A percentile compares a stretch with the other conserved stretches of the same genome.
These are phyloP conservation scores for Lablab purpureus DNA, from an alignment of 306 rosid species.

Conservation along the genomic window DNA sequence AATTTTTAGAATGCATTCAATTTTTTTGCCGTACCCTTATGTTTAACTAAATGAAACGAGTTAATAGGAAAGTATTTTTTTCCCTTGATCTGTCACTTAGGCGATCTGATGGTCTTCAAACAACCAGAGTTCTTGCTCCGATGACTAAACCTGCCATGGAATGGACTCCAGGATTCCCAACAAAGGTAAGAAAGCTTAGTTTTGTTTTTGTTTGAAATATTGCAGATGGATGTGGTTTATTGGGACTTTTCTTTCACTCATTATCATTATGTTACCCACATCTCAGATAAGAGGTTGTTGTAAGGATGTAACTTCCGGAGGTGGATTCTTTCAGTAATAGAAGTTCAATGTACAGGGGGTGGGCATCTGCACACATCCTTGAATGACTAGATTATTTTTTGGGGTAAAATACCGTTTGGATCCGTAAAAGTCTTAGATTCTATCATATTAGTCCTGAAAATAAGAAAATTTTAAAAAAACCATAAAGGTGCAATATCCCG, in stretches of 20 bases:
- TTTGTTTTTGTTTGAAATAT: constrained; percentile 25
- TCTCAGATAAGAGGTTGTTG: constrained; percentile 21
- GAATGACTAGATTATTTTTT: background rate
- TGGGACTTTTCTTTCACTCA: background rate
- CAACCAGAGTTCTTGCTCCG: constrained; percentile 90
- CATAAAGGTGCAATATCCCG: background rate
- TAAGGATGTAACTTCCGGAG: background rate
- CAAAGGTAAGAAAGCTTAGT: constrained; percentile 64
- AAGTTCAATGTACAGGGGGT: background rate
- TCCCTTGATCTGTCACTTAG: constrained; percentile 51
- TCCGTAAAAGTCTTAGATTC: too few relatives aligned
- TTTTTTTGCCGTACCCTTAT: constrained; percentile 11
- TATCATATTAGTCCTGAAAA: background rate
- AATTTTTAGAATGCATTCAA: constrained; percentile 22
- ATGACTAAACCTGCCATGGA: constrained; percentile 79
- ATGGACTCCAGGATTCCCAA: constrained; percentile 85
- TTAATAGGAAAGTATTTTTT: constrained; percentile 36
- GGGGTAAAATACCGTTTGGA: too few relatives aligned
- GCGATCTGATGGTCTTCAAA: constrained; percentile 92
- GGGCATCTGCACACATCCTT: background rate
- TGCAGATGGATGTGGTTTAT: constrained; percentile 9
- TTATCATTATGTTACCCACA: constrained; percentile 1
- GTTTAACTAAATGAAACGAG: constrained; percentile 14
- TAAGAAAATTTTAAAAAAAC: too few relatives aligned
- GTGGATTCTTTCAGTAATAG: background rate